A percentile compares a stretch with the other conserved stretches of the same genome.
Conservation (phyloP, 2,329 filamentous ascomycete species). For the Aspergillus awamori region DNA sequence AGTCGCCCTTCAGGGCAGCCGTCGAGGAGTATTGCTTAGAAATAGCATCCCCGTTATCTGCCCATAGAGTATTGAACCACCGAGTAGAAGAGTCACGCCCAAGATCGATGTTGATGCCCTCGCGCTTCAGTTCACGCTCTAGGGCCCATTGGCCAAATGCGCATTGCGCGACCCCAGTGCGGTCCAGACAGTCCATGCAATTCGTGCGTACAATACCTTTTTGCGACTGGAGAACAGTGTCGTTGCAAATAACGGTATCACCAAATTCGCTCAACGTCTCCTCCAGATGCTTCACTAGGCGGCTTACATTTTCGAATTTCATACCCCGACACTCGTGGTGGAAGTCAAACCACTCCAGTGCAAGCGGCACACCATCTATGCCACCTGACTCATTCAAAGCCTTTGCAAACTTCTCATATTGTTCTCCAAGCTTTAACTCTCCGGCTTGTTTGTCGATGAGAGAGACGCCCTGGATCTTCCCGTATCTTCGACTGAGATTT, state of each 20-base stretch:
- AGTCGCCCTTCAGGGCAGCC: constrained; percentile 94
- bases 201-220: constrained; percentile 86
- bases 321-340: constrained; percentile 90
- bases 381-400: constrained; percentile 66
- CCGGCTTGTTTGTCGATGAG: constrained; percentile 86
- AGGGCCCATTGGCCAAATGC: constrained; percentile 83
- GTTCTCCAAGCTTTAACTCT: constrained; percentile 76
- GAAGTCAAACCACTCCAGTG: constrained; percentile 97
- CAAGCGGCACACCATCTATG: constrained; percentile 56
- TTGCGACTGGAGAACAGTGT: constrained; percentile 56
- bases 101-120: constrained; percentile 74
- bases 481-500: constrained; percentile 70
- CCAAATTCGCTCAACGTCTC: constrained; percentile 69
- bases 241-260: constrained; percentile 64
- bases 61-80: constrained; percentile 98
- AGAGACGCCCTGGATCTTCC: constrained; percentile 74
- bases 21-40: constrained; percentile 96
- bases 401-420: constrained; percentile 71
- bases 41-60: constrained; percentile 94
- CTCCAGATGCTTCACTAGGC: constrained; percentile 71
- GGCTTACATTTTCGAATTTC: constrained; percentile 93
- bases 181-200: constrained; percentile 97
- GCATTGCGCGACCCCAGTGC: constrained; percentile 94
- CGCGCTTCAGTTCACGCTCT: constrained; percentile 73
- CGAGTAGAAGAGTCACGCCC: constrained; percentile 76